A percentile compares a stretch with the other conserved stretches of the same genome.
Evolutionary conservation across 768 basidiomycete species (phyloP).

Genomic region (Exsudoporus frostii): DNA sequence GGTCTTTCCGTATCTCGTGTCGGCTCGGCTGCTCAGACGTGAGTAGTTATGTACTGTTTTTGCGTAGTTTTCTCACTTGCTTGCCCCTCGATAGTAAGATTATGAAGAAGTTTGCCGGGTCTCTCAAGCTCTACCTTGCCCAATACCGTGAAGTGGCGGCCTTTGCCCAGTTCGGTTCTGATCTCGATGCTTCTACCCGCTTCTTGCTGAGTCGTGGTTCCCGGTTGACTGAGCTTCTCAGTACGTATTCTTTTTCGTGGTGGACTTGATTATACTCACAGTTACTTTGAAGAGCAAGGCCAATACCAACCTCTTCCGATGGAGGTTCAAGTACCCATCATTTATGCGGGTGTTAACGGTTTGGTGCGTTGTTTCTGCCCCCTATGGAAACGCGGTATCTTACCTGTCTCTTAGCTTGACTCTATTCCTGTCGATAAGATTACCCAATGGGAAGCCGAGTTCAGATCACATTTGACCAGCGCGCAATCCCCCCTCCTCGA

Average conservation of each 20-base stretch:
- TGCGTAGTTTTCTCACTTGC: neutral
- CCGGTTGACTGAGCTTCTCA: slow-evolving; percentile 94
- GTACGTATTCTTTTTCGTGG: slow-evolving; percentile 38
- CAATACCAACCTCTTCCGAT: slow-evolving; percentile 95
- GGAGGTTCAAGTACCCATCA: slow-evolving; percentile 97
- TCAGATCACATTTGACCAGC: slow-evolving; percentile 81
- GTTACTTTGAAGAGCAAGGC: slow-evolving; percentile 73
- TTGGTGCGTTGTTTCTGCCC: slow-evolving; percentile 51
- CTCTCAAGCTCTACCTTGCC: slow-evolving; percentile 98
- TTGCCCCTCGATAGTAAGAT: slow-evolving; percentile 63
- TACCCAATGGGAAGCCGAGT: slow-evolving; percentile 87
- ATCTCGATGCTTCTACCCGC: slow-evolving; percentile 98
- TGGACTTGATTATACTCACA: slow-evolving; percentile 6
- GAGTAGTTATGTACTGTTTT: slow-evolving; percentile 31
- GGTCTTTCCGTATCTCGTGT: slow-evolving; percentile 99
- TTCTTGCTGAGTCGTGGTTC: slow-evolving; percentile 98
- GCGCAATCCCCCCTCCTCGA: slow-evolving; percentile 73
- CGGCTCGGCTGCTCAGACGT: slow-evolving; percentile 99
- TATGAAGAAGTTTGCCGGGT: slow-evolving; percentile 99
- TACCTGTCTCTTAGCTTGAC: slow-evolving; percentile 60
- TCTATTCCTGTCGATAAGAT: slow-evolving; percentile 94
- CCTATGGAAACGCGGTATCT: neutral
- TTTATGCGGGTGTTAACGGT: slow-evolving; percentile 99
- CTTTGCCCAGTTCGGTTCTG: slow-evolving; percentile 99
- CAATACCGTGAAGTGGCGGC: slow-evolving; percentile 99